These are phyloP conservation scores for Gossypium ekmanianum DNA, from an alignment of 345 rosid genomes.

Conservation along the genomic window DNA sequence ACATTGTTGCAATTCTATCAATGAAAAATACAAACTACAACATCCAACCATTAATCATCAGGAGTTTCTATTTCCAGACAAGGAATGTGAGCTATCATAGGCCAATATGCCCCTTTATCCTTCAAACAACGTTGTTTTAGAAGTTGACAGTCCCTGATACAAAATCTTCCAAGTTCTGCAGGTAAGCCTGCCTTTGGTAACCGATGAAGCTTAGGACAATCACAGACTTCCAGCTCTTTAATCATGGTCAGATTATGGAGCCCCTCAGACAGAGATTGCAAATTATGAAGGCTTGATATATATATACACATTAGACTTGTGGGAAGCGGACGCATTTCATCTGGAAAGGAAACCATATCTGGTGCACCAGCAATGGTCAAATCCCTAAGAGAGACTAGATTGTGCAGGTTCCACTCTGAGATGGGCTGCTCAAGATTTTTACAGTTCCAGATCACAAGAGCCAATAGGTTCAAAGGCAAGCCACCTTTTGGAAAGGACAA, in stretches of 20 bases:
- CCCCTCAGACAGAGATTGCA: conserved; percentile 15
- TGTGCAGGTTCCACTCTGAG: conserved; percentile 23
- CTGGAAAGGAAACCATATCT: conserved; percentile 8
- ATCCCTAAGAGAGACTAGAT: conserved; percentile 19
- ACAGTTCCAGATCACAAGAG: conserved; percentile 16
- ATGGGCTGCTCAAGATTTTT: conserved; percentile 5
- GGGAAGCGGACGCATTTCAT: conserved; percentile 16
- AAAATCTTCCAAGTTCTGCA: conserved; percentile 17
- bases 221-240: conserved; percentile 11
- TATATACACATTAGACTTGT: neutral
- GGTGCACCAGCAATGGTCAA: conserved; percentile 14
- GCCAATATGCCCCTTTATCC: conserved; percentile 22
- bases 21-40: neutral
- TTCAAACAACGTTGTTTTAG: conserved; percentile 11
- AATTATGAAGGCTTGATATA: neutral
- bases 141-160: conserved; percentile 18
- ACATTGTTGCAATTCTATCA: neutral
- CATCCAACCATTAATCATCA: neutral
- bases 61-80: conserved; percentile 14
- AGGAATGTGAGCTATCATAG: conserved; percentile 22
- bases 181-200: conserved; percentile 22
- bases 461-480: conserved; percentile 19
- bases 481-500: conserved; percentile 15
- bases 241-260: conserved; percentile 20
- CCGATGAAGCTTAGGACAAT: conserved; percentile 19